Base-by-base conservation (phyloP, 129 eudicot species). In the Kitagawia praeruptora region DNA sequence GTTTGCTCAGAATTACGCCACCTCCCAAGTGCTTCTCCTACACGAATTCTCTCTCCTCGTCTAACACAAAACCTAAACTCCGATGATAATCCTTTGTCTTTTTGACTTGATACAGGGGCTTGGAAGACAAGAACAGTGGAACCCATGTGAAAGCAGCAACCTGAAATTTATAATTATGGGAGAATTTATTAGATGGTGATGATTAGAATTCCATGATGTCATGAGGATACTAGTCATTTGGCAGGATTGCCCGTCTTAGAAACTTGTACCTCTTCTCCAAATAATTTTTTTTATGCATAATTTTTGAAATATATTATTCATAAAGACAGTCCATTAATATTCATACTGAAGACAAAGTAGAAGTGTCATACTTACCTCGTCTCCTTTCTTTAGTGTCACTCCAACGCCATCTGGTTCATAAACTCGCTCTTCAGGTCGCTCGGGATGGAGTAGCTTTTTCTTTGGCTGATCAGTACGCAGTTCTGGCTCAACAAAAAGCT, bases 131-230 rank as follows among this genome's bases (percentile, higher is more conserved):
- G 87, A 82, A 95, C 96, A 6, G 99, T 95, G 40, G 99, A 95
- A 39, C 99, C 97, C 99, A 95, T 95, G 82, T 95, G 84, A 95
- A 95, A 69, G 90, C 99, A 73, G 90, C 99, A 56, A 95, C 86
- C 97, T 95, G 91, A 82, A 54, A 75, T 37, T 76, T 61, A 38
- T 51, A 8, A 7, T 74, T 13, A 51, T n/a, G 12, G 69, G 15
- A 42, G 19, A 5, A 14, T 15, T 18, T 37, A 51, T 27, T 66
- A 41, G n/a, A 41, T 4, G 27, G 42, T 13, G 31, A 77, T 11
- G 44, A 40, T 31, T 34, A 78, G 53, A 25, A 56, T 73, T 70
- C 6, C 46, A 64, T 31, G 34, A 31, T 31, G 34, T 31, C 34
- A 31, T 44, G 41, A 48, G 77, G 79, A 54, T 1, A 31, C 31